Base-by-base conservation (phyloP, 352 stramenopile species). In the Thraustotheca clavata region DNA sequence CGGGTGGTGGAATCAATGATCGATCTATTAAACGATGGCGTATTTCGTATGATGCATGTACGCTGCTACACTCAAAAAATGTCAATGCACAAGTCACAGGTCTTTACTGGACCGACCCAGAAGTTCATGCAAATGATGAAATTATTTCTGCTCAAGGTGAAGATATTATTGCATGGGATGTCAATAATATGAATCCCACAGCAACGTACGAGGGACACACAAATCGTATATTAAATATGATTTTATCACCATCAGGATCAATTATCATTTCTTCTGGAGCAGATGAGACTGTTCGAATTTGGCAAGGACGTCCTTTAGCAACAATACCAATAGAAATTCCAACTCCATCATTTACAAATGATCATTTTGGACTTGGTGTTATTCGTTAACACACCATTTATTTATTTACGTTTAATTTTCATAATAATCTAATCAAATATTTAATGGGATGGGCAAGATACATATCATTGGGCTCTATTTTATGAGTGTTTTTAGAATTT, bases 11-110 rank as follows among this genome's bases (percentile, higher is more conserved):
- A 8, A 16, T 26, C 12, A 65, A 20, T 6, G 57, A 65, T 35
- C 22, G 32, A 24, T 46, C 57, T 8, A 33, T 65, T 11, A 65
- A 65, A 27, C 39, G 38, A 4, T 65, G 57, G 57, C 57, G 57
- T 2, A 39, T 65, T 32, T 35, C 57, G n/a, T 29, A 38, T 8
- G 35, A 43, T 35, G 47, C 57, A 11, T 65, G 57, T 22, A 65
- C 46, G 16, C 41, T 65, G 8, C 24, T 40, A 46, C 57, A 54
- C 18, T 65, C 57, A 16, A 18, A 22, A 1, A 46, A 65, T 26
- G 47, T 33, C n/a, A 33, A 22, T n/a, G 24, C 57, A 6, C 57
- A 65, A 55, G 24, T 65, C 4, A 54, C 57, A 40, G 57, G 57
- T 4, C 41, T 65, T 27, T 5, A 46, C 7, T 65, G 57, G 57